Percentiles rank a stretch among this genome's conserved stretches.
Evolutionary conservation across 306 rosid species (phyloP).

Genomic region (Dryas drummondii): DNA sequence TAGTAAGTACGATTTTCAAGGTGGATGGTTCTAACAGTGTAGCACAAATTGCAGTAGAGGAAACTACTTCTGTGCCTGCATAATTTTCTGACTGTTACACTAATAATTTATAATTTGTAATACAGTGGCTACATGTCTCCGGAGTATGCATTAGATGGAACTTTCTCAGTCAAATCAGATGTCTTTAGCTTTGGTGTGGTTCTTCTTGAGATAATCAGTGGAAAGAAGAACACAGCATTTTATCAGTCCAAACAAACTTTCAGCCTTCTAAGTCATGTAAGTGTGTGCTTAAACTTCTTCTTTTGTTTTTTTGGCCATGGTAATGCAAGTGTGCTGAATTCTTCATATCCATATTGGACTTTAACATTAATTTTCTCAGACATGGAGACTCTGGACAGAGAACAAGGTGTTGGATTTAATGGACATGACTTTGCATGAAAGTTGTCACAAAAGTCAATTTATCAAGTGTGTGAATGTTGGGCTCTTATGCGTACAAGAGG

Average conservation of each 20-base stretch:
- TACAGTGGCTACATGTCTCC: slow-evolving; percentile 58
- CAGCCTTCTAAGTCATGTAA: slow-evolving; percentile 54
- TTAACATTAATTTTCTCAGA: slow-evolving; percentile 21
- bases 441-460: slow-evolving; percentile 29
- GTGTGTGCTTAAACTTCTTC: slow-evolving; percentile 7
- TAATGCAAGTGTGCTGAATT: not conserved
- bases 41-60: too few species aligned
- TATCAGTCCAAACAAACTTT: slow-evolving; percentile 29
- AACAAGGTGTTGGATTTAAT: slow-evolving; percentile 40
- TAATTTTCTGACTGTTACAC: too few species aligned
- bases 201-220: slow-evolving; percentile 50
- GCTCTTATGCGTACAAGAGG: slow-evolving; percentile 53
- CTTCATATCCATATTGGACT: not conserved
- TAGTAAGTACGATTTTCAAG: slow-evolving; percentile 45
- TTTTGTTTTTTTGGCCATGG: not conserved
- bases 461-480: slow-evolving; percentile 38
- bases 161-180: slow-evolving; percentile 51
- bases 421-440: slow-evolving; percentile 36
- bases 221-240: slow-evolving; percentile 47
- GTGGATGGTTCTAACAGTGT: not conserved
- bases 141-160: slow-evolving; percentile 44
- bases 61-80: not conserved
- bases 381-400: slow-evolving; percentile 54
- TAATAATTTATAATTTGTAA: too few species aligned
- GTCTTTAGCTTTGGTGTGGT: slow-evolving; percentile 62